These are phyloP conservation scores for Arthrobotrys megalospora DNA, from an alignment of 2,329 filamentous ascomycete genomes.

Conservation along the genomic window DNA sequence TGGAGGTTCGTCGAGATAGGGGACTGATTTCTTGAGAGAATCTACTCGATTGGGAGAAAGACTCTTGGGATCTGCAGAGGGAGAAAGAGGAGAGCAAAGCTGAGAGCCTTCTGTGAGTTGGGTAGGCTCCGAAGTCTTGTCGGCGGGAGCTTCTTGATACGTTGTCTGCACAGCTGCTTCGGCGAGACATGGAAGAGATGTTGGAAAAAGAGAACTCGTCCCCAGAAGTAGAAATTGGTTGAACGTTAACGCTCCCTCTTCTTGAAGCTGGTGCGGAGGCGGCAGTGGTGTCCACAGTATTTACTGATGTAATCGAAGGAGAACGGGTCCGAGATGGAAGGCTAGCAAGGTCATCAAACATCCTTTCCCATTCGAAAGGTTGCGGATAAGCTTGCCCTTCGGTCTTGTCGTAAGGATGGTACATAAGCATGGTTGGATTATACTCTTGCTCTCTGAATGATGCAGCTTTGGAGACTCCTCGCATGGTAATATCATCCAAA, in stretches of 20 bases:
- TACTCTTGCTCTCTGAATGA: conserved; percentile 55
- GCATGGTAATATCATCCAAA: conserved; percentile 49
- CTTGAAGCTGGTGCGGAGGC: conserved; percentile 31
- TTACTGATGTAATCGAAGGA: conserved; percentile 35
- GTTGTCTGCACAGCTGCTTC: conserved; percentile 13
- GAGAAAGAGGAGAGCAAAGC: conserved; percentile 30
- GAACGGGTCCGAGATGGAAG: conserved; percentile 21
- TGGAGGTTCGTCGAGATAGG: conserved; percentile 35
- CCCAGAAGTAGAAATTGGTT: not conserved
- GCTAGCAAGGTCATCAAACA: conserved; percentile 46
- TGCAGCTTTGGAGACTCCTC: conserved; percentile 42
- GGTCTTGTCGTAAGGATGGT: conserved; percentile 43
- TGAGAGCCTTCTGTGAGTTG: conserved; percentile 24
- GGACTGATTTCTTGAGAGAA: conserved; percentile 39
- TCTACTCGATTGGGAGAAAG: conserved; percentile 11
- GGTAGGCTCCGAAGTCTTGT: conserved; percentile 25
- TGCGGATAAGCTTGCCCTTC: conserved; percentile 25
- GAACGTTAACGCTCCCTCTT: conserved; percentile 20
- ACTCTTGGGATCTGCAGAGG: conserved; percentile 39
- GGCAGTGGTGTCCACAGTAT: conserved; percentile 36
- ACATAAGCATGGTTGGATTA: conserved; percentile 35
- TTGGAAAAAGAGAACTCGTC: conserved; percentile 2
- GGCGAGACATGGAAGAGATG: conserved; percentile 20
- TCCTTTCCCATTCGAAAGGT: conserved; percentile 50
- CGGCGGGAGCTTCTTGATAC: conserved; percentile 22